Base-by-base conservation (phyloP, 768 basidiomycete species). In the Termitomyces sp. region DNA sequence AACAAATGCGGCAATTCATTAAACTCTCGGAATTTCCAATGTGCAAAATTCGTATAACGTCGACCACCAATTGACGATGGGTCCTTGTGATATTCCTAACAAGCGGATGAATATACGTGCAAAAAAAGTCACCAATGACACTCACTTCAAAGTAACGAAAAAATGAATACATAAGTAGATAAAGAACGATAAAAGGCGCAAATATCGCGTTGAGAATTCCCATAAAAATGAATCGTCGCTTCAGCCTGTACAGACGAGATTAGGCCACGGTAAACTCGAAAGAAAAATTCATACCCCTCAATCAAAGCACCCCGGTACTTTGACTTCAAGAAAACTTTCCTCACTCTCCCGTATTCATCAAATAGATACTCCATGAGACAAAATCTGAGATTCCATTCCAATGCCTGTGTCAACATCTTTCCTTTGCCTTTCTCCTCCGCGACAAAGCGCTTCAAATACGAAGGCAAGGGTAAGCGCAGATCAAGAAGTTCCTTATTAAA, bases 11-110 rank as follows among this genome's bases (percentile, higher is more conserved):
- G 91, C 9, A 99, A 78, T 68, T 99, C 97, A 69, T 99, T 99
- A 79, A 98, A 99, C 70, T 99, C 97, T 57, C 97, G 83, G 69
- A 98, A 98, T 69, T 98, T 98, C 97, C 97, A 99, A 61, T 93
- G 88, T 4, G 95, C 95, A 60, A 90, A 95, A 0, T 88, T 89
- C 0, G 97, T 99, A 68, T 98, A 99, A 57, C 90, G 83, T 34
- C 97, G 87, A 12, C 89, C 87, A 39, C 95, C 91, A 51, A 98
- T 93, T 1, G 93, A 88, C 0, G 97, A 98, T 2, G 96, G 97
- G 68, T 98, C 94, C 73, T 96, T 96, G 82, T 93, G 96, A 68
- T 98, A 98, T 80, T 99, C 95, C 97, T 99, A 47, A 22, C n/a
- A 39, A 27, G 18, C 33, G 7, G 33, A 20, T 55, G 44, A 56